phyloP scores from a whole-genome alignment of 768 basidiomycete genomes.

The Lanmaoa rubissima region DNA sequence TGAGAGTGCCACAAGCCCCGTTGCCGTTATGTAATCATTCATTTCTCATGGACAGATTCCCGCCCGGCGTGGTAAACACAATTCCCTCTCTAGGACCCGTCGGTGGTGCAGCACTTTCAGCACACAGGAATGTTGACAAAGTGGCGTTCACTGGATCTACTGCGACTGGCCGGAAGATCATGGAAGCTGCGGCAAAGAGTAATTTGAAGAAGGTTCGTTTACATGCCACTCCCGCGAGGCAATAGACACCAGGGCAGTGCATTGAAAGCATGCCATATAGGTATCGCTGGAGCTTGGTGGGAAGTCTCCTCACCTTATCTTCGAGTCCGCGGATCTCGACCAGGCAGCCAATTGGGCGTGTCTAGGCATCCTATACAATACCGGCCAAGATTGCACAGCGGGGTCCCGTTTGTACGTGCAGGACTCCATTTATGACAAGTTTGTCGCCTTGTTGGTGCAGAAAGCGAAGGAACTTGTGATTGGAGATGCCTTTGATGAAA shows the following conservation, averaged over 20 bases:
- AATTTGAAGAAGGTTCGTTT: constrained; percentile 84
- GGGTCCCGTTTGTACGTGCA: constrained; percentile 91
- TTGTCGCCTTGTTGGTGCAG: constrained; percentile 60
- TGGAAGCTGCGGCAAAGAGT: constrained; percentile 88
- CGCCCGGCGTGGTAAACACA: constrained; percentile 88
- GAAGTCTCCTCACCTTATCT: constrained; percentile 87
- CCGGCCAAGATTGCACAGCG: constrained; percentile 92
- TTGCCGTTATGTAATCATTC: constrained; percentile 14
- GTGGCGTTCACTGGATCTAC: constrained; percentile 96
- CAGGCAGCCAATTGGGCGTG: constrained; percentile 83
- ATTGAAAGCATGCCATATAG: constrained; percentile 34
- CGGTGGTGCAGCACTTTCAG: constrained; percentile 81
- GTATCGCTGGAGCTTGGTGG: constrained; percentile 93
- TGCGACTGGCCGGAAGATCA: constrained; percentile 82
- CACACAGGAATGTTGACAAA: constrained; percentile 87
- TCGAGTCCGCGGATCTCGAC: constrained; percentile 88
- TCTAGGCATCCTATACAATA: constrained; percentile 83
- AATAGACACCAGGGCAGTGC: constrained; percentile 9
- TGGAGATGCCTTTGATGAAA: constrained; percentile 79
- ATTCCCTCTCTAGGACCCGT: constrained; percentile 78
- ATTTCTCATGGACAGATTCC: constrained; percentile 55
- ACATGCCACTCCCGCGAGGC: constrained; percentile 30
- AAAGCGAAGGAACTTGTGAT: constrained; percentile 70
- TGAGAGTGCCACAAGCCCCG: constrained; percentile 32
- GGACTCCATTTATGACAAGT: constrained; percentile 83